Percentiles rank a stretch among this genome's conserved stretches.
phyloP scores from a whole-genome alignment of 2,329 filamentous ascomycete species.

The Penicillium janthinellum region DNA sequence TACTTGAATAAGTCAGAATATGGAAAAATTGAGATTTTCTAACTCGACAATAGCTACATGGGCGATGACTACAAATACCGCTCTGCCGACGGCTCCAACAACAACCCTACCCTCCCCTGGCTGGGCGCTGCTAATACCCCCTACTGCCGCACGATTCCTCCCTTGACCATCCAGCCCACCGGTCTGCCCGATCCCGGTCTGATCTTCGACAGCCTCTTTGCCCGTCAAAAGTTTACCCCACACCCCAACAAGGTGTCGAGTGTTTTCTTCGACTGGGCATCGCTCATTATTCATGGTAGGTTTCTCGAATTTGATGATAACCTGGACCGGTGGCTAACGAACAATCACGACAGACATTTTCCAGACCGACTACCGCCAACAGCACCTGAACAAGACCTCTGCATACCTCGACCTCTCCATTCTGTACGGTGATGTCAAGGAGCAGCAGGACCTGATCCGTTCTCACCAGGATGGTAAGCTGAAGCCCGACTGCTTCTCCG shows the following conservation, averaged over 20 bases:
- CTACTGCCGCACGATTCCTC: conserved; percentile 67
- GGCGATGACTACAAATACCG: conserved; percentile 65
- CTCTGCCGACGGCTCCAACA: conserved; percentile 69
- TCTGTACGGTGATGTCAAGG: conserved; percentile 64
- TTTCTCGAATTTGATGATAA: neutral
- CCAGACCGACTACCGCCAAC: conserved; percentile 66
- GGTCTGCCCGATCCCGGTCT: conserved; percentile 67
- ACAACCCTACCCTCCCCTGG: conserved; percentile 67
- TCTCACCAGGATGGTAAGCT: conserved; percentile 71
- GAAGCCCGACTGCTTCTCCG: conserved; percentile 72
- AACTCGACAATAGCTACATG: conserved; percentile 39
- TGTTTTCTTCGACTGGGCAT: conserved; percentile 72
- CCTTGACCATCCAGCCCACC: conserved; percentile 61
- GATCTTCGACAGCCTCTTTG: conserved; percentile 49
- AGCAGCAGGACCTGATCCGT: conserved; percentile 53
- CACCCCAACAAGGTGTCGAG: conserved; percentile 74
- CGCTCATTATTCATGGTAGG: conserved; percentile 70
- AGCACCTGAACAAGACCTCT: conserved; percentile 65
- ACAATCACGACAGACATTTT: conserved; percentile 59
- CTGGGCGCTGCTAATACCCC: conserved; percentile 68
- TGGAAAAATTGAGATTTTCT: conserved; percentile 1
- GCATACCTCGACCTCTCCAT: conserved; percentile 73
- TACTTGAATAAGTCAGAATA: neutral
- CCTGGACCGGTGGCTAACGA: neutral
- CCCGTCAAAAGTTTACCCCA: conserved; percentile 45